These are phyloP conservation scores for Fusarium veterinarium DNA, from an alignment of 2,329 filamentous ascomycete species.

Conservation along the genomic window DNA sequence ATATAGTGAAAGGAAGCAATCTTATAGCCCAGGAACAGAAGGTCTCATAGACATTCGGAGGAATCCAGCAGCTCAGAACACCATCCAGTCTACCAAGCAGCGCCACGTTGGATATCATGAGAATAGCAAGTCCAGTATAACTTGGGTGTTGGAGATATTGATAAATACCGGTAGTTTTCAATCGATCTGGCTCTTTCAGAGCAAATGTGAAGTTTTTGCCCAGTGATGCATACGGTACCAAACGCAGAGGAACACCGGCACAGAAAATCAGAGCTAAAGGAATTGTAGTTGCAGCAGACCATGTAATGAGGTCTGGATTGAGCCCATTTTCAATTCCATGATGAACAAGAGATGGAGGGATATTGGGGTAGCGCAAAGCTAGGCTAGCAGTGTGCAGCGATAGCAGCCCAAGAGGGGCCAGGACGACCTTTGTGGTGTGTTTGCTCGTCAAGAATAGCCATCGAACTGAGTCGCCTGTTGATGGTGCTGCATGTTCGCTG, in stretches of 20 bases:
- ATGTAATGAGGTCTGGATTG: constrained; percentile 49
- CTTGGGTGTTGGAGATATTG: constrained; percentile 63
- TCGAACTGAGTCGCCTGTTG: constrained; percentile 40
- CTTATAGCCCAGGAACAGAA: constrained; percentile 8
- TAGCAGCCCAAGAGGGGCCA: constrained; percentile 41
- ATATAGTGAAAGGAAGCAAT: background rate
- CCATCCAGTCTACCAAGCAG: constrained; percentile 55
- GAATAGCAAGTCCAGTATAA: constrained; percentile 57
- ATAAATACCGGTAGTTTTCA: constrained; percentile 62
- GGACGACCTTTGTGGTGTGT: constrained; percentile 34
- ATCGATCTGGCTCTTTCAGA: constrained; percentile 57
- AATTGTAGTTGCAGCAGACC: constrained; percentile 50
- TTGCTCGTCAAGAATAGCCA: constrained; percentile 44
- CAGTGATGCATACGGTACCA: constrained; percentile 56
- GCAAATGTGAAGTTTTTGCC: constrained; percentile 66
- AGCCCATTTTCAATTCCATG: constrained; percentile 49
- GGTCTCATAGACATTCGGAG: constrained; percentile 32
- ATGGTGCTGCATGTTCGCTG: constrained; percentile 5
- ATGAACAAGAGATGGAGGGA: constrained; percentile 42
- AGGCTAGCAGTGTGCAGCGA: constrained; percentile 39
- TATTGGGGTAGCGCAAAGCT: constrained; percentile 23
- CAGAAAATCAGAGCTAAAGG: constrained; percentile 50
- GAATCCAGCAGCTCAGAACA: constrained; percentile 53
- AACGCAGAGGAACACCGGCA: constrained; percentile 48
- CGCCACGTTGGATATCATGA: constrained; percentile 48